These are phyloP conservation scores for Cyberlindnera americana DNA, from an alignment of 805 yeast species.

Conservation along the genomic window DNA sequence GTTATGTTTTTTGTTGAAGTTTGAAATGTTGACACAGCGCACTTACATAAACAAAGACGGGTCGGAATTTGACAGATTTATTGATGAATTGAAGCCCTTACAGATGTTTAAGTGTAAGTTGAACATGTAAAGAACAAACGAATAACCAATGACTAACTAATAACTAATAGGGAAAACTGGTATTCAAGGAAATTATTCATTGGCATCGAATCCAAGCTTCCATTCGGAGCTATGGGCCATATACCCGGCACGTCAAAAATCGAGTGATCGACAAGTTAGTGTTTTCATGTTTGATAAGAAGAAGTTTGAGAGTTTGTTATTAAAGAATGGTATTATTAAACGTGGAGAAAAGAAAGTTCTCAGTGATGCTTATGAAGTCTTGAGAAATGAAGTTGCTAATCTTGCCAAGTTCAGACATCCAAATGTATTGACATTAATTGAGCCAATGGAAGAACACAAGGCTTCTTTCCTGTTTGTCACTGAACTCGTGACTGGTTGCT, in stretches of 20 bases:
- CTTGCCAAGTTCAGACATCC: constrained; percentile 88
- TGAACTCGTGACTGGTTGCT: constrained; percentile 64
- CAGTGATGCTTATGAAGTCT: constrained; percentile 61
- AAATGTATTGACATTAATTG: constrained; percentile 73
- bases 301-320: constrained; percentile 56
- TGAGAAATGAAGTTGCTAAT: constrained; percentile 65
- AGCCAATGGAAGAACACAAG: constrained; percentile 86
- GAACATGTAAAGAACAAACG: no score
- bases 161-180: constrained; percentile 41
- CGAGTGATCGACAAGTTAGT: constrained; percentile 61
- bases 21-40: no score
- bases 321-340: constrained; percentile 46
- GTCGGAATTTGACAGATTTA: no score
- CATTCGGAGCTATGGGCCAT: constrained; percentile 79
- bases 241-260: constrained; percentile 75
- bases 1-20: no score
- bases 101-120: constrained; percentile 20
- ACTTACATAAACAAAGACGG: no score
- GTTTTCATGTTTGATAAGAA: constrained; percentile 86
- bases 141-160: constrained; percentile 2
- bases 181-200: constrained; percentile 61
- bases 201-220: constrained; percentile 69
- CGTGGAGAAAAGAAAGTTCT: constrained; percentile 46
- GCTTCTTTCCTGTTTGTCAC: constrained; percentile 77
- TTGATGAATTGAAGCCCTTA: no score